Evolutionary conservation across 257 asterid genomes (phyloP).

Genomic region (Solanum sitiens): DNA sequence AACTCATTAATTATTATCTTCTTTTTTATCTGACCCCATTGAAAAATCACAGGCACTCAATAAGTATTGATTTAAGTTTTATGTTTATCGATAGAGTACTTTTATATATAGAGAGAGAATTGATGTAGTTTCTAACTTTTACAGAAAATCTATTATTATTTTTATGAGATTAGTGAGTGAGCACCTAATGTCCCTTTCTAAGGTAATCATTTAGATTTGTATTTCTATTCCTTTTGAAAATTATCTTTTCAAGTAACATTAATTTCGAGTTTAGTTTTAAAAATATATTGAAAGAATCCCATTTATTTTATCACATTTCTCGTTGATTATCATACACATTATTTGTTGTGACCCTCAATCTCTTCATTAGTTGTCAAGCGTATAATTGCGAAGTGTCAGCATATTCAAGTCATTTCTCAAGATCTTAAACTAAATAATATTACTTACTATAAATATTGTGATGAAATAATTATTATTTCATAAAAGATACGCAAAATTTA

Average conservation of each 20-base stretch:
- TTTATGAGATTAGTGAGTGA: not conserved
- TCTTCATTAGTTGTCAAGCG: not conserved
- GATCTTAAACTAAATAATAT: too few relatives aligned
- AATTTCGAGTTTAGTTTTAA: too few relatives aligned
- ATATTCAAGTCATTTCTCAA: not conserved
- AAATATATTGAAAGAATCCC: accelerated
- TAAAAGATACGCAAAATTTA: too few relatives aligned
- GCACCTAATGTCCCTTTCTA: not conserved
- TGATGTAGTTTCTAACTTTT: not conserved
- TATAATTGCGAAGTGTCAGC: not conserved
- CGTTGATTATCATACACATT: too few relatives aligned
- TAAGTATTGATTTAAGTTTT: too few relatives aligned
- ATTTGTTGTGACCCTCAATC: not conserved
- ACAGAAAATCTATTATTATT: not conserved
- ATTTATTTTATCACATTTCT: too few relatives aligned
- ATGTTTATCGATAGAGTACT: not conserved
- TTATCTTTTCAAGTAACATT: too few relatives aligned
- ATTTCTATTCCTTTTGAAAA: not conserved
- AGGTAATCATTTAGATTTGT: not conserved
- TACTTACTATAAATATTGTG: too few relatives aligned
- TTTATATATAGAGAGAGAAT: not conserved
- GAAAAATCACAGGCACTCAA: not conserved
- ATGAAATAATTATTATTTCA: too few relatives aligned
- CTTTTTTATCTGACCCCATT: not conserved
- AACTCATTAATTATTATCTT: not conserved